These are phyloP conservation scores for Penicillium occitanis DNA, from an alignment of 2,329 filamentous ascomycete species.

Conservation along the genomic window DNA sequence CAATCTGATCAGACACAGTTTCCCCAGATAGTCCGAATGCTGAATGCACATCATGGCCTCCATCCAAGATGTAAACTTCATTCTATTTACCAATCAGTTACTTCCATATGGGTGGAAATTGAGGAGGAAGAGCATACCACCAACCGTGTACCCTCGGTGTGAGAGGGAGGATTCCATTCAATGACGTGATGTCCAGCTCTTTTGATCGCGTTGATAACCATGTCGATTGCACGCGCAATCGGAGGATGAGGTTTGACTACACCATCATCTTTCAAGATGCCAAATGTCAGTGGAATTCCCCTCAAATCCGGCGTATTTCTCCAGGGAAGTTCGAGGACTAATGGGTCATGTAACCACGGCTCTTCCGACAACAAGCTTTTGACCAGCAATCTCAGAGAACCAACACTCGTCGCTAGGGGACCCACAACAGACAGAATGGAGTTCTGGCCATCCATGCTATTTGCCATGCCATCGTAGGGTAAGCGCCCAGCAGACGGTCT, in stretches of 20 bases:
- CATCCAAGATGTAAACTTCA: neutral
- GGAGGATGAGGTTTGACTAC: constrained; percentile 17
- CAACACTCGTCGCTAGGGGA: constrained; percentile 28
- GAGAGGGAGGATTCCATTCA: constrained; percentile 17
- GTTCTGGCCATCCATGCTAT: constrained; percentile 36
- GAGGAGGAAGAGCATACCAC: neutral
- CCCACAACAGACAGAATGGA: constrained; percentile 37
- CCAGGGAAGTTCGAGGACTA: constrained; percentile 57
- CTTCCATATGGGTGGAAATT: too few relatives aligned
- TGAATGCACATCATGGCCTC: constrained; percentile 1
- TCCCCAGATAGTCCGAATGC: neutral
- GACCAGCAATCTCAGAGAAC: constrained; percentile 29
- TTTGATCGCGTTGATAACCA: constrained; percentile 27
- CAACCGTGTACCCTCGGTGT: constrained; percentile 32
- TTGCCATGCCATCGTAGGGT: constrained; percentile 24
- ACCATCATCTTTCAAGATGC: constrained; percentile 18
- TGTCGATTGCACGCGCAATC: constrained; percentile 6
- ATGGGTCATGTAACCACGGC: constrained; percentile 56
- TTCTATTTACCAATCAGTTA: neutral
- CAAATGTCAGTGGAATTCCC: constrained; percentile 16
- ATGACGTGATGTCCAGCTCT: constrained; percentile 13
- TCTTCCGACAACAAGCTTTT: constrained; percentile 41
- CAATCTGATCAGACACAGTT: neutral
- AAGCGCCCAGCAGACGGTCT: constrained; percentile 27
- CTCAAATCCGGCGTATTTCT: constrained; percentile 27